These are phyloP conservation scores for Pisolithus albus DNA, from an alignment of 768 basidiomycete species.

Conservation along the genomic window DNA sequence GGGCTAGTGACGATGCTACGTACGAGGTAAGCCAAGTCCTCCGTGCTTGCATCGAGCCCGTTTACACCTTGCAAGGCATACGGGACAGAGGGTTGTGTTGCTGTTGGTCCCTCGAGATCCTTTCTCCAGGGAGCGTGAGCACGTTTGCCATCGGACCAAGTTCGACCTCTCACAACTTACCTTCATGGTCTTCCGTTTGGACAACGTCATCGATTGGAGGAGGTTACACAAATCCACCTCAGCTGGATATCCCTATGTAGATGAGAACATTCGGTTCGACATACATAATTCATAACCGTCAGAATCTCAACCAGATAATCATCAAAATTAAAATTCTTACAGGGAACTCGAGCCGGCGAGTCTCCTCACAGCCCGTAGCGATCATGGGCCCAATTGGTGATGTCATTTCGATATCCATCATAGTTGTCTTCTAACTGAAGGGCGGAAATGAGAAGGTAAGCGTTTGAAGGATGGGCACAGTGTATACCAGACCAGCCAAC, in stretches of 20 bases:
- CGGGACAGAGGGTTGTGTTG: conserved; percentile 15
- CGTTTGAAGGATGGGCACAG: conserved; percentile 12
- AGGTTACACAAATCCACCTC: conserved; percentile 48
- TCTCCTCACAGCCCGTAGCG: conserved; percentile 14
- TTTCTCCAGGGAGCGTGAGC: conserved; percentile 28
- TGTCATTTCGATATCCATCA: conserved; percentile 30
- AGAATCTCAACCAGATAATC: conserved; percentile 1
- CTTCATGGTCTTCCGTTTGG: conserved; percentile 28
- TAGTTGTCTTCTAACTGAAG: conserved; percentile 4
- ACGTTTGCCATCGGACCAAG: neutral
- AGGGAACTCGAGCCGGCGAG: conserved; percentile 13
- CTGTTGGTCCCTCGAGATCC: conserved; percentile 18
- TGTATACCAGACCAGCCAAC: neutral
- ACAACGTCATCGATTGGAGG: conserved; percentile 45
- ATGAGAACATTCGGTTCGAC: neutral
- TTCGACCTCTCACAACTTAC: conserved; percentile 12
- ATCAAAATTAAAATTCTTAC: conserved; percentile 11
- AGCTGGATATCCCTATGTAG: conserved; percentile 22
- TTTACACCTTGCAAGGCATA: conserved; percentile 27
- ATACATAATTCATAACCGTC: neutral
- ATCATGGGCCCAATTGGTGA: conserved; percentile 26
- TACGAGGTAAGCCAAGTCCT: conserved; percentile 41
- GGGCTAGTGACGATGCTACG: conserved; percentile 7
- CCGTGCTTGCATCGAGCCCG: conserved; percentile 38
- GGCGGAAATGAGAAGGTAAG: neutral